Percentiles rank a stretch among this genome's conserved stretches.
These are phyloP conservation scores for Steccherinum ochraceum DNA, from an alignment of 768 basidiomycete species.

Conservation along the genomic window DNA sequence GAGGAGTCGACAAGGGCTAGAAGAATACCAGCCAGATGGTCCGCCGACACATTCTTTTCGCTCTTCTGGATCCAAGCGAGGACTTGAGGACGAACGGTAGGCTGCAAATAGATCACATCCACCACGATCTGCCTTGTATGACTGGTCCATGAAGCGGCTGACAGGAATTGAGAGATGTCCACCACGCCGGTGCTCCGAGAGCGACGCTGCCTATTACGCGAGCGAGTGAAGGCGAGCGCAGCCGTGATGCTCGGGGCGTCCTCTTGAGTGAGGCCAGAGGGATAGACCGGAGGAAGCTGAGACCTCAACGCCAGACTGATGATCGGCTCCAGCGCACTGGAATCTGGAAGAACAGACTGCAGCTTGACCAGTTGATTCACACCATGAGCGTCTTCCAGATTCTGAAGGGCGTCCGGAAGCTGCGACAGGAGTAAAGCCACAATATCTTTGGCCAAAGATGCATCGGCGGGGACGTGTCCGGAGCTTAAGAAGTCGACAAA, in stretches of 20 bases:
- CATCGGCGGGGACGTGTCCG: neutral
- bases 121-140: constrained; percentile 14
- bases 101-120: constrained; percentile 14
- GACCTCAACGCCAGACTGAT: neutral
- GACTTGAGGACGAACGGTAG: neutral
- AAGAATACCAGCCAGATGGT: neutral
- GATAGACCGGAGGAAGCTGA: neutral
- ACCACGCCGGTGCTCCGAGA: neutral
- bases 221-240: neutral
- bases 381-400: no score
- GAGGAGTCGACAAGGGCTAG: constrained; percentile 3
- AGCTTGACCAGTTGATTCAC: neutral
- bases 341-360: neutral
- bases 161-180: neutral
- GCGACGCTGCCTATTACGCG: neutral
- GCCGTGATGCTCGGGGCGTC: neutral
- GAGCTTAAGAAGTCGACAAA: constrained; percentile 32
- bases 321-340: neutral
- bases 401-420: neutral
- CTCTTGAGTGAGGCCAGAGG: neutral
- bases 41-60: neutral
- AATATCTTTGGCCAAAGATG: neutral
- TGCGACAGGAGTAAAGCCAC: neutral
- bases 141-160: constrained; percentile 8
- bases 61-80: neutral